phyloP scores from a whole-genome alignment of 371 early-diverging fungal species.

The Syncephalastrum contaminatum region DNA sequence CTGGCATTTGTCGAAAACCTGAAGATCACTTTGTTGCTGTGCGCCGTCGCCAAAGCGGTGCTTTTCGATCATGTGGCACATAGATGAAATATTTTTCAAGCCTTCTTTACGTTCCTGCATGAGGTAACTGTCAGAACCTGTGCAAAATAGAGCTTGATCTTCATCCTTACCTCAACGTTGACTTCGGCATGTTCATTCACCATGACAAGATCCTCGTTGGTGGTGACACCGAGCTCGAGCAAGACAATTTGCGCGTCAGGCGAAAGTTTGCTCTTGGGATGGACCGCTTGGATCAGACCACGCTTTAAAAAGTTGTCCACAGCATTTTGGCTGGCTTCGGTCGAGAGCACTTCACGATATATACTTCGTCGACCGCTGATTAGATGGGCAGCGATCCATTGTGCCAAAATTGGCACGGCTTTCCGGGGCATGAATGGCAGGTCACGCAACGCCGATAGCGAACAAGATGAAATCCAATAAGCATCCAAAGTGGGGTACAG shows the following conservation, averaged over 20 bases:
- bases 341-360: conserved; percentile 51
- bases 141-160: not conserved
- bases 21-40: conserved; percentile 33
- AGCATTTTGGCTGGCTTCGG: conserved; percentile 48
- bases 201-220: conserved; percentile 50
- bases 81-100: conserved; percentile 35
- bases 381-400: conserved; percentile 55
- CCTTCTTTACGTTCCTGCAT: conserved; percentile 1
- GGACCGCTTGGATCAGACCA: conserved; percentile 48
- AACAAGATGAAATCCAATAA: conserved; percentile 54
- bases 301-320: conserved; percentile 46
- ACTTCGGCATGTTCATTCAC: conserved; percentile 24
- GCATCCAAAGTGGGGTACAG: conserved; percentile 51
- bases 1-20: conserved; percentile 53
- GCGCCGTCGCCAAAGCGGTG: conserved; percentile 33
- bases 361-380: conserved; percentile 49
- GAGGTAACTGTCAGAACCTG: not conserved
- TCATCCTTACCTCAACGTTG: conserved; percentile 6
- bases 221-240: conserved; percentile 43
- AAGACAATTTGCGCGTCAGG: conserved; percentile 50
- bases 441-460: conserved; percentile 48
- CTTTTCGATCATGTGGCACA: conserved; percentile 47
- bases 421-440: conserved; percentile 52
- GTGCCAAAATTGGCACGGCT: conserved; percentile 44
- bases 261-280: conserved; percentile 42